A percentile compares a stretch with the other conserved stretches of the same genome.
phyloP scores from a whole-genome alignment of 495 filamentous ascomycete genomes.

The Penicillium verhagenii region DNA sequence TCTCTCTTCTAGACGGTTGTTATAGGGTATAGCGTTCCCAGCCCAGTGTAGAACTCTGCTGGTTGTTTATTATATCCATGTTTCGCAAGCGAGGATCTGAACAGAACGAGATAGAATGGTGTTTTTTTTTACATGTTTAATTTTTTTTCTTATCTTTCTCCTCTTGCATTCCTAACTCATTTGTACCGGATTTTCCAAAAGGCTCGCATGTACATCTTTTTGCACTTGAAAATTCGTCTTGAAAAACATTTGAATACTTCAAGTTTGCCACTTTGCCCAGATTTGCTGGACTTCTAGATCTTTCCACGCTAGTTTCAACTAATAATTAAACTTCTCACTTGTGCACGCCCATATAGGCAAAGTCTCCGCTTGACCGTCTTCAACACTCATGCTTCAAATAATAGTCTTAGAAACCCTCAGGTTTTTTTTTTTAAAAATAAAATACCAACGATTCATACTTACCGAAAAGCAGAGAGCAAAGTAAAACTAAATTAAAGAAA shows the following conservation, averaged over 20 bases:
- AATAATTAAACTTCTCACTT: background rate
- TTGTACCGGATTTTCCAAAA: slow-evolving; percentile 5
- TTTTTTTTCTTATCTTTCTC: slow-evolving; percentile 8
- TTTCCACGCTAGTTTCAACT: background rate
- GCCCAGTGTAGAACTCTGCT: slow-evolving; percentile 7
- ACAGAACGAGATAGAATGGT: slow-evolving; percentile 33
- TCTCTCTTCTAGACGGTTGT: slow-evolving; percentile 69
- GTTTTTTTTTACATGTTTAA: slow-evolving; percentile 26
- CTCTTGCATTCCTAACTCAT: slow-evolving; percentile 14
- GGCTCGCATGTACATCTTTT: slow-evolving; percentile 22
- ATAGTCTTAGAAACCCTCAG: too few relatives aligned
- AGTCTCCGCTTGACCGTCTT: too few relatives aligned
- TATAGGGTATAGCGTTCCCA: slow-evolving; percentile 11
- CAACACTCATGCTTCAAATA: too few relatives aligned
- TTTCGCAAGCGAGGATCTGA: slow-evolving; percentile 29
- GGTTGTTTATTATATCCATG: slow-evolving; percentile 25
- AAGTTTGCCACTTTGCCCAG: too few relatives aligned
- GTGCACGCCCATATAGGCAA: background rate
- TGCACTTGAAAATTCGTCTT: slow-evolving; percentile 3
- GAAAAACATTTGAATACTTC: too few relatives aligned
- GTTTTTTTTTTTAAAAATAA: too few relatives aligned
- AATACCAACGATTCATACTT: too few relatives aligned
- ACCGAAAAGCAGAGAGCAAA: too few relatives aligned
- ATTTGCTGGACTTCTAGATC: background rate
- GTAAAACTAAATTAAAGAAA: too few relatives aligned